These are phyloP conservation scores for Nadsonia starkeyi-henricii DNA, from an alignment of 1,139 yeast species.

Conservation along the genomic window DNA sequence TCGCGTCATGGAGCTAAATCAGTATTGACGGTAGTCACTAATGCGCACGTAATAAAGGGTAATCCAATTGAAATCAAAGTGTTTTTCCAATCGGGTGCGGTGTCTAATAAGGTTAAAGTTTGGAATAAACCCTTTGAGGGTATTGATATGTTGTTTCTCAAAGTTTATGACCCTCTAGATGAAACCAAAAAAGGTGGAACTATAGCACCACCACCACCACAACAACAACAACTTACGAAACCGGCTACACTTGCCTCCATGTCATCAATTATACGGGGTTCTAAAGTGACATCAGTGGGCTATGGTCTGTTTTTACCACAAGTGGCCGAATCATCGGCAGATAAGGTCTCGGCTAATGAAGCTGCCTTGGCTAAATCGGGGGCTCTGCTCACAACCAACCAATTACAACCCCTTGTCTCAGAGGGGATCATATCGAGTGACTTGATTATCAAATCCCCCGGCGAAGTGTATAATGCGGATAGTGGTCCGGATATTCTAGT, in stretches of 20 bases:
- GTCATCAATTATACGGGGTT: not conserved
- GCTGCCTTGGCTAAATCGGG: not conserved
- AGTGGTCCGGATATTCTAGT: constrained; percentile 29
- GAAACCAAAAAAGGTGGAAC: not conserved
- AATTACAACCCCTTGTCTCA: not conserved
- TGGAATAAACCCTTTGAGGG: not conserved
- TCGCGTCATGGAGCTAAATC: constrained; percentile 19
- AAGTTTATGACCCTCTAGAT: constrained; percentile 1
- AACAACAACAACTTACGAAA: not conserved
- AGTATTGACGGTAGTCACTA: constrained; percentile 27
- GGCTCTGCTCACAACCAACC: not conserved
- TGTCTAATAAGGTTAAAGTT: not conserved
- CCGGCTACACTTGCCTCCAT: not conserved
- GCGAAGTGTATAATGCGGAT: not conserved
- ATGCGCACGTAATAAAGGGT: constrained; percentile 18
- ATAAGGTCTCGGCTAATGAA: not conserved
- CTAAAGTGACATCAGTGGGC: not conserved
- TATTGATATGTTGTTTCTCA: not conserved
- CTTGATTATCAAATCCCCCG: constrained; percentile 1
- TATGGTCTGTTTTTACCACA: not conserved
- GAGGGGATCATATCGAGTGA: not conserved
- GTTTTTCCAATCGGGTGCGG: not conserved
- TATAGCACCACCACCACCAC: not conserved
- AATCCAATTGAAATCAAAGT: not conserved
- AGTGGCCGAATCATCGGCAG: not conserved